Percentiles rank a stretch among this genome's conserved stretches.
Conservation (phyloP, 495 filamentous ascomycete genomes). For the Glarea lozoyensis region DNA sequence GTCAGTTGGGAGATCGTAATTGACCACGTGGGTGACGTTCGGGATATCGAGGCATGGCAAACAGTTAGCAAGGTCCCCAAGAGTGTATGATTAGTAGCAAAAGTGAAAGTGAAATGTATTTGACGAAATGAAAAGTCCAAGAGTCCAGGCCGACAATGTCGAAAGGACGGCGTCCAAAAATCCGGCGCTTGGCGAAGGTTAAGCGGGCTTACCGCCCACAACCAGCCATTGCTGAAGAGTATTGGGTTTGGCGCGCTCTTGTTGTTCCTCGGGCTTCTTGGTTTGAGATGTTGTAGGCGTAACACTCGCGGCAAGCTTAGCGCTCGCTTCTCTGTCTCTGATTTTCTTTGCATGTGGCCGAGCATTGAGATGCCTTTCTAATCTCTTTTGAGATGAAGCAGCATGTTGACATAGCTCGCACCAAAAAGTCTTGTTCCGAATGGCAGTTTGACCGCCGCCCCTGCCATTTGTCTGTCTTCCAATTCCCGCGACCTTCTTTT, state of each 20-base stretch:
- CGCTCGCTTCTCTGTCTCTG: constrained; percentile 4
- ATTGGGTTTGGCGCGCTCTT: constrained; percentile 3
- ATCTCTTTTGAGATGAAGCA: not conserved
- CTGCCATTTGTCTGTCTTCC: not conserved
- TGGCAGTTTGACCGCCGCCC: constrained; percentile 1
- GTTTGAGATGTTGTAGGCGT: too few relatives aligned
- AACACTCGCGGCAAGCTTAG: too few relatives aligned
- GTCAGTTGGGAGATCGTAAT: constrained; percentile 97
- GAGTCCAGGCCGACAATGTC: constrained; percentile 2
- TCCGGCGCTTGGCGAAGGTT: too few relatives aligned
- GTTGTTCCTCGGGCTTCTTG: too few relatives aligned
- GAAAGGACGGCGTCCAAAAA: too few relatives aligned
- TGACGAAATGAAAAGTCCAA: constrained; percentile 7
- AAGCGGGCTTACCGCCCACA: too few relatives aligned
- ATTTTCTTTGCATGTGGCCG: not conserved
- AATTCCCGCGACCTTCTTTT: not conserved
- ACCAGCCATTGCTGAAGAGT: too few relatives aligned
- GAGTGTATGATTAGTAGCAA: too few relatives aligned
- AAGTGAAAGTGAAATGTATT: constrained; percentile 1
- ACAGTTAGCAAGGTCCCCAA: constrained; percentile 2
- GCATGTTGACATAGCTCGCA: constrained; percentile 4
- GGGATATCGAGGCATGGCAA: constrained; percentile 72
- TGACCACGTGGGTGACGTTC: constrained; percentile 96
- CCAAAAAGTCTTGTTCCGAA: constrained; percentile 3
- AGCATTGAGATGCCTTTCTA: not conserved